These are phyloP conservation scores for Rutstroemia sp. DNA, from an alignment of 2,329 filamentous ascomycete species.

Conservation along the genomic window DNA sequence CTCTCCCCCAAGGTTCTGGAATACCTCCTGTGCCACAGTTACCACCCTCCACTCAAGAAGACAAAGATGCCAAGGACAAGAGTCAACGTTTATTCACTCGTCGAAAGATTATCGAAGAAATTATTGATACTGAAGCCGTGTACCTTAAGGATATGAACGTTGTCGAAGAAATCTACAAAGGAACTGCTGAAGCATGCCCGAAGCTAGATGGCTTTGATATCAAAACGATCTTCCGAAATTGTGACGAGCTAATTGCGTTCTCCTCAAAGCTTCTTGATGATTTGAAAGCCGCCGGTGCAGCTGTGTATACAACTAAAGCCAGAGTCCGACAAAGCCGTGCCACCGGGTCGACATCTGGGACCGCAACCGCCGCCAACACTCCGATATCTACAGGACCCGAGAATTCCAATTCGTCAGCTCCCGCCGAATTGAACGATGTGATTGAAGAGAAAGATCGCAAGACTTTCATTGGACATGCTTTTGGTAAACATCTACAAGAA, in stretches of 20 bases:
- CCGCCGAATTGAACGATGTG: slow-evolving; percentile 22
- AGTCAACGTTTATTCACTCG: slow-evolving; percentile 71
- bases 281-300: slow-evolving; percentile 72
- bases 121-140: slow-evolving; percentile 85
- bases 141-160: slow-evolving; percentile 97
- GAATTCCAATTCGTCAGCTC: slow-evolving; percentile 21
- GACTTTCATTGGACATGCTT: slow-evolving; percentile 26
- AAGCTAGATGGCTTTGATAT: slow-evolving; percentile 77
- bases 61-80: slow-evolving; percentile 45
- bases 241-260: slow-evolving; percentile 82
- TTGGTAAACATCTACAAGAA: slow-evolving; percentile 43
- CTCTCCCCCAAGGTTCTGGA: background rate
- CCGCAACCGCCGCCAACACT: slow-evolving; percentile 7
- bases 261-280: slow-evolving; percentile 72
- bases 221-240: slow-evolving; percentile 87
- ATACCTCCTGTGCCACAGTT: background rate
- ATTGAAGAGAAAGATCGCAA: slow-evolving; percentile 28
- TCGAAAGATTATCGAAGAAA: slow-evolving; percentile 78
- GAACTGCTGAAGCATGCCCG: slow-evolving; percentile 75
- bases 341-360: slow-evolving; percentile 3
- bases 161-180: slow-evolving; percentile 95
- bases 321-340: slow-evolving; percentile 35
- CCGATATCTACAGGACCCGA: slow-evolving; percentile 13
- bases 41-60: slow-evolving; percentile 18
- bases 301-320: slow-evolving; percentile 57